Conservation (phyloP, 352 stramenopile genomes). For the Pythium rishiriense region DNA sequence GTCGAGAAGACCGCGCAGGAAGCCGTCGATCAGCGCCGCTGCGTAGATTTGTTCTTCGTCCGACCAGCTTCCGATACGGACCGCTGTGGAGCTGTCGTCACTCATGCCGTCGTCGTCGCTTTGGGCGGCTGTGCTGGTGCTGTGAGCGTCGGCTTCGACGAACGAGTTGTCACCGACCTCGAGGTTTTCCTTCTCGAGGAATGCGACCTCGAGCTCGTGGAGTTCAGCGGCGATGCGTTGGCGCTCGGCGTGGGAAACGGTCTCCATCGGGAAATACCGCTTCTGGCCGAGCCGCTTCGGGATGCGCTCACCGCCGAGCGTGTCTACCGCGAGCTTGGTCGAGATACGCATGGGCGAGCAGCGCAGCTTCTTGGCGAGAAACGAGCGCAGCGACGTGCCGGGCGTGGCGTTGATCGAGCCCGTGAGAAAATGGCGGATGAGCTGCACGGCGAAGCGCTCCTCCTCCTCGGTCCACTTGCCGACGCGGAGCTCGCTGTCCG, state of each 20-base stretch:
- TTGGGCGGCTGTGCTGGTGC: background rate
- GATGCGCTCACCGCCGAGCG: conserved; percentile 28
- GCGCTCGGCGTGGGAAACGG: background rate
- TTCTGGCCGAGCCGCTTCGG: conserved; percentile 35
- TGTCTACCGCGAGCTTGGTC: conserved; percentile 35
- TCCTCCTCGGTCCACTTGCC: conserved; percentile 43
- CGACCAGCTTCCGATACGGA: conserved; percentile 34
- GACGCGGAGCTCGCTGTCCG: conserved; percentile 22
- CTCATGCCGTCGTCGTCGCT: conserved; percentile 12
- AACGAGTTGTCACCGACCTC: conserved; percentile 1
- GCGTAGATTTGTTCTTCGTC: conserved; percentile 73
- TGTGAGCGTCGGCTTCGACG: background rate
- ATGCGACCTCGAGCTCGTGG: conserved; percentile 18
- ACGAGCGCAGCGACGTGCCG: conserved; percentile 31
- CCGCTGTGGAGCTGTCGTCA: conserved; percentile 14
- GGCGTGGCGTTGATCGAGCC: conserved; percentile 24
- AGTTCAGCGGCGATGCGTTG: conserved; percentile 18
- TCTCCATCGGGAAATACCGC: conserved; percentile 29
- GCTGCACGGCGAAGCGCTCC: conserved; percentile 31
- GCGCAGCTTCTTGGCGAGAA: conserved; percentile 33
- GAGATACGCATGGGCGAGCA: conserved; percentile 40
- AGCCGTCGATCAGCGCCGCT: conserved; percentile 83
- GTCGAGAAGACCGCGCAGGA: conserved; percentile 78
- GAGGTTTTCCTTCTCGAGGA: conserved; percentile 28
- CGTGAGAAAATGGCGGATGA: conserved; percentile 32